Evolutionary conservation across 352 stramenopile species (phyloP).

Genomic region (Phytophthora sojae): DNA sequence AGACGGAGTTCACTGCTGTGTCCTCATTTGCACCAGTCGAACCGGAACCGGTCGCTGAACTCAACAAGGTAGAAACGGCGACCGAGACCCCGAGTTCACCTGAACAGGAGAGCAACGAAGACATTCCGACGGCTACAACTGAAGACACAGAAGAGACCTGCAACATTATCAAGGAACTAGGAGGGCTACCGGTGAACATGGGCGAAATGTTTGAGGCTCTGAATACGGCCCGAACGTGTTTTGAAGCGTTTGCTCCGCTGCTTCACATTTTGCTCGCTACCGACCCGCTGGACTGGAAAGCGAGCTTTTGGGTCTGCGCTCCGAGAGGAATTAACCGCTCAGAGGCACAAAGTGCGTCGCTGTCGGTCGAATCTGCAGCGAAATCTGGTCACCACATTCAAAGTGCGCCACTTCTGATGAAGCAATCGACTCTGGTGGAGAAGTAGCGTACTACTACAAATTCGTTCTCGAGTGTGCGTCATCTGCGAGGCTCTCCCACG

Average conservation of each 20-base stretch:
- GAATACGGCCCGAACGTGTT: background rate
- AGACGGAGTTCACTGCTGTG: background rate
- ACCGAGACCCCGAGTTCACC: background rate
- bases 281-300: conserved; percentile 32
- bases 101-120: background rate
- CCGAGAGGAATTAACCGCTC: background rate
- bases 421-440: background rate
- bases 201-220: conserved; percentile 39
- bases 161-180: background rate
- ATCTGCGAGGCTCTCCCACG: background rate
- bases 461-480: background rate
- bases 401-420: background rate
- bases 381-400: background rate
- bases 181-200: conserved; percentile 6
- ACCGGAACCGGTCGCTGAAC: background rate
- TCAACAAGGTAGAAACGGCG: background rate
- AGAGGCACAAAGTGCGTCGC: background rate
- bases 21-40: background rate
- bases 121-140: background rate
- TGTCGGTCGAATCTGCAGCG: background rate
- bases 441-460: background rate
- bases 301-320: conserved; percentile 13
- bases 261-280: conserved; percentile 38
- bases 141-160: background rate
- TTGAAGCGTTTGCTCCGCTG: conserved; percentile 41